A percentile compares a stretch with the other conserved stretches of the same genome.
Conservation (phyloP, 2,329 filamentous ascomycete genomes). For the Camptophora hylomeconis region DNA sequence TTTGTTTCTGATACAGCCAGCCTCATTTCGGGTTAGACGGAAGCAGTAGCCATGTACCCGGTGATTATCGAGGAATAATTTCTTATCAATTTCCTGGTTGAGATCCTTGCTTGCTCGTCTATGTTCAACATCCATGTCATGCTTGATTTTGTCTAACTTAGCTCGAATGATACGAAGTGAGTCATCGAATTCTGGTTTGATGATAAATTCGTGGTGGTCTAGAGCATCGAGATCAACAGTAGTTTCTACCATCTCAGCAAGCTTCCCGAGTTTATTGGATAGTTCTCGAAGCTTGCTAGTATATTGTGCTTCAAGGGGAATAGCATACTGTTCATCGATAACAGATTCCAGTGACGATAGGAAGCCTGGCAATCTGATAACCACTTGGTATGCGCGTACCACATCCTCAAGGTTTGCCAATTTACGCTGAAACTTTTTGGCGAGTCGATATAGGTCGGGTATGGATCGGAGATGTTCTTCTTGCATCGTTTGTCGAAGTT, state of each 20-base stretch:
- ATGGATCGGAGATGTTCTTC: slow-evolving; percentile 89
- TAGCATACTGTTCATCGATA: slow-evolving; percentile 89
- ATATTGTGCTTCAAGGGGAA: slow-evolving; percentile 75
- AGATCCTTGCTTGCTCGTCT: slow-evolving; percentile 64
- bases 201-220: slow-evolving; percentile 95
- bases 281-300: slow-evolving; percentile 68
- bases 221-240: slow-evolving; percentile 92
- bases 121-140: slow-evolving; percentile 76
- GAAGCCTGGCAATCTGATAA: slow-evolving; percentile 82
- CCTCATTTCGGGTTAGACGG: slow-evolving; percentile 79
- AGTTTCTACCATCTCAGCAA: slow-evolving; percentile 97
- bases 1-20: slow-evolving; percentile 85
- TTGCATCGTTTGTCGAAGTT: slow-evolving; percentile 88
- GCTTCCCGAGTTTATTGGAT: slow-evolving; percentile 64
- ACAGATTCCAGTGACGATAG: slow-evolving; percentile 79
- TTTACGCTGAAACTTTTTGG: slow-evolving; percentile 88
- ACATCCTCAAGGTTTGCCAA: slow-evolving; percentile 91
- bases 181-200: slow-evolving; percentile 96
- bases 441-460: slow-evolving; percentile 82
- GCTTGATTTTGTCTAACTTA: slow-evolving; percentile 72
- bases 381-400: slow-evolving; percentile 84
- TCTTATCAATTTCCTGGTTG: slow-evolving; percentile 89
- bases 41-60: slow-evolving; percentile 94
- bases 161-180: slow-evolving; percentile 74
- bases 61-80: slow-evolving; percentile 94